Percentiles rank a stretch among this genome's conserved stretches.
These are phyloP conservation scores for Xylariomycetidae sp. DNA, from an alignment of 2,329 filamentous ascomycete genomes.

Conservation along the genomic window DNA sequence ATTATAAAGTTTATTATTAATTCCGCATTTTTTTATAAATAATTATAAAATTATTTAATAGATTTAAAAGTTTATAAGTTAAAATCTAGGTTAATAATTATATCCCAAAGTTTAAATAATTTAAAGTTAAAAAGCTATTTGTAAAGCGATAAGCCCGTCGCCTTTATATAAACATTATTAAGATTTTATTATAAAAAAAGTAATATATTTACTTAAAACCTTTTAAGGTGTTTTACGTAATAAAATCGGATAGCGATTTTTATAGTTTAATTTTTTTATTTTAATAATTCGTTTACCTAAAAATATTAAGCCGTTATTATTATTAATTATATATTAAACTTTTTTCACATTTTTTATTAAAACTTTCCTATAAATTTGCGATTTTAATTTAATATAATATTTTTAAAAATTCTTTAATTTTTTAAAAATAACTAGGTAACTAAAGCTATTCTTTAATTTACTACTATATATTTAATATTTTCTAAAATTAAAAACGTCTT, in stretches of 20 bases:
- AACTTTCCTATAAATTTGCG: conserved; percentile 1
- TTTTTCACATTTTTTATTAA: conserved; percentile 3
- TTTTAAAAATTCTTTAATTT: conserved; percentile 2
- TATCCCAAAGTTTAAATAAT: background rate
- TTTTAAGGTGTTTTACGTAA: background rate
- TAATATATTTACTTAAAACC: background rate
- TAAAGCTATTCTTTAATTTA: conserved; percentile 1
- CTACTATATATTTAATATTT: background rate
- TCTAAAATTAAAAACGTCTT: background rate
- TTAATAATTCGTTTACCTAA: conserved; percentile 1
- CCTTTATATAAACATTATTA: background rate
- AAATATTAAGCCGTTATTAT: conserved; percentile 1
- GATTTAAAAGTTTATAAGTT: background rate
- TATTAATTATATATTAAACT: background rate
- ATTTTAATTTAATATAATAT: conserved; percentile 1
- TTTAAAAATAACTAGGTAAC: conserved; percentile 1
- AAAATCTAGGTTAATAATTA: too few relatives aligned
- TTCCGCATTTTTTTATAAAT: background rate
- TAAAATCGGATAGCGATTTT: background rate
- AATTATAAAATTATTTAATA: background rate
- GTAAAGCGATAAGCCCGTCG: background rate
- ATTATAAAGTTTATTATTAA: conserved; percentile 2
- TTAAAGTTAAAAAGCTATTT: background rate
- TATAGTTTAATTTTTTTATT: conserved; percentile 1
- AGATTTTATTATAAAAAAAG: background rate